Conservation (phyloP, 257 asterid genomes). For the Nicotiana benthamiana region DNA sequence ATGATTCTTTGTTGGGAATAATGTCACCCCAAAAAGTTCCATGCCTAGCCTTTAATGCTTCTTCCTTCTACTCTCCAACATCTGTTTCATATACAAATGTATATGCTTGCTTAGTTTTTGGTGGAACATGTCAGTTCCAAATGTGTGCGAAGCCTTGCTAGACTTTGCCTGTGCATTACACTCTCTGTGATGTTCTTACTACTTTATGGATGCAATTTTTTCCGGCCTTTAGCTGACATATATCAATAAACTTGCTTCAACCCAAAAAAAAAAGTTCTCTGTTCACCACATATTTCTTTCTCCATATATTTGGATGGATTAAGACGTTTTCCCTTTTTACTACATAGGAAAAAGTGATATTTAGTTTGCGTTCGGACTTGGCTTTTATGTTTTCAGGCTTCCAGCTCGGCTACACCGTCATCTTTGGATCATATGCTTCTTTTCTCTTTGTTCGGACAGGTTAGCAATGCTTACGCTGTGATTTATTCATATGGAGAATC, state of each 20-base stretch:
- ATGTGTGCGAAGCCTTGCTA: no score
- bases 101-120: no score
- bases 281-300: not conserved
- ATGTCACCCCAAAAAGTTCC: not conserved
- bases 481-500: not conserved
- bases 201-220: no score
- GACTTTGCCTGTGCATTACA: no score
- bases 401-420: conserved; percentile 89
- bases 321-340: not conserved
- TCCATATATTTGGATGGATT: not conserved
- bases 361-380: not conserved
- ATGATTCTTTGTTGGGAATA: not conserved
- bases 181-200: no score
- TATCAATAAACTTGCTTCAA: no score
- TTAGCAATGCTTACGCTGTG: conserved; percentile 18
- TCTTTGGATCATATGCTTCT: conserved; percentile 88
- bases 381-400: conserved; percentile 47
- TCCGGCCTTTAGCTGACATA: no score
- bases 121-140: no score
- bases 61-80: no score
- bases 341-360: not conserved
- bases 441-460: conserved; percentile 92
- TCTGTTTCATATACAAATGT: no score
- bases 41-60: no score
- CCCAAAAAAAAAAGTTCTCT: no score